Base-by-base conservation (phyloP, 768 basidiomycete species). In the Chalciporus chontae region DNA sequence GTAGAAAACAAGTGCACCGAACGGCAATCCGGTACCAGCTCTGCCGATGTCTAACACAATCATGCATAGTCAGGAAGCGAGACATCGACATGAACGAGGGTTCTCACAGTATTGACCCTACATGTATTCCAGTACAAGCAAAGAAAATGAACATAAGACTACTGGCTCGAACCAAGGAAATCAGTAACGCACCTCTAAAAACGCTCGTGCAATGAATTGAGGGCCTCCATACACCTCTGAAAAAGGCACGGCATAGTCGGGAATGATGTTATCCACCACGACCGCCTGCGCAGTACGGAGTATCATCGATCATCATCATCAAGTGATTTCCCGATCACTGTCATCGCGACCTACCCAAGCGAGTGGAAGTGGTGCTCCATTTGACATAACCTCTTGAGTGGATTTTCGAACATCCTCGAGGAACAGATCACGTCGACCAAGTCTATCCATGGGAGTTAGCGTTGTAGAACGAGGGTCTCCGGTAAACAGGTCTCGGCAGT, bases 91-190 rank as follows among this genome's bases (percentile, higher is more conserved):
- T 9, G 3, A 8, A 27, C n/a, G 13, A 0, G 9, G 19, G 36
- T 36, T 19, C 66, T 58, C 54, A 65, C 64, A 60, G 36, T 63
- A 65, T 19, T 57, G 40, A 34, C 58, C 65, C 64, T 65, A 47
- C 9, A 19, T 49, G 44, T 27, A n/a, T 40, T 14, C 40, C 44
- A 39, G 6, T 40, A 32, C 6, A 11, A 40, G 18, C 21, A n/a
- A 37, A 11, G 9, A 11, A 13, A 3, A 44, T 17, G 18, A 19
- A 27, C 14, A 29, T 55, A 2, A 52, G 44, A 11, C 17, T 1
- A 2, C 37, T 3, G 13, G 21, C 2, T 8, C 15, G 40, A 17
- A 27, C 4, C 9, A 1, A 27, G 45, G 38, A 50, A 6, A 31
- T 10, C 36, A 31, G 8, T 18, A n/a, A 2, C 37, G 44, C 24